Evolutionary conservation across 768 basidiomycete genomes (phyloP).

Genomic region (Rhodotorula graminis): DNA sequence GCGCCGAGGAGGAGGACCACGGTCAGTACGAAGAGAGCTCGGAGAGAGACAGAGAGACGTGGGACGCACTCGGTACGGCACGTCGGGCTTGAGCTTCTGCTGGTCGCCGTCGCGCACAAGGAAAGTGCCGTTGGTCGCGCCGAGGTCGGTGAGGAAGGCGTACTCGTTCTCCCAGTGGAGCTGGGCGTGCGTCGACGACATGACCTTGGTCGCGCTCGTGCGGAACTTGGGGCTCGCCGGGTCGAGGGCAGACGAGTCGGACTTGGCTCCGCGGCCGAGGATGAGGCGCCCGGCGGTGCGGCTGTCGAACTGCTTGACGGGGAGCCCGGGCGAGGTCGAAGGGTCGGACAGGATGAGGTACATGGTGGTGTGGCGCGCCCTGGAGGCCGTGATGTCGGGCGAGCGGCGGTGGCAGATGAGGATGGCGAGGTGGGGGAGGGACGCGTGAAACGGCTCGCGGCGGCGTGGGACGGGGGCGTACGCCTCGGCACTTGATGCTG

Average conservation of each 20-base stretch:
- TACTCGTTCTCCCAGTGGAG: constrained; percentile 6
- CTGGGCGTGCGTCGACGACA: constrained; percentile 5
- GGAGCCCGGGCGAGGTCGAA: background rate
- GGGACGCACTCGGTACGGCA: background rate
- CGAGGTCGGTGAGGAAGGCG: constrained; percentile 5
- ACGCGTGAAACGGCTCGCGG: no score
- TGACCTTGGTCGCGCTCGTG: constrained; percentile 19
- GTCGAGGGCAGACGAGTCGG: background rate
- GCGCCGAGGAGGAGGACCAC: no score
- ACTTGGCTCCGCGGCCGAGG: constrained; percentile 9
- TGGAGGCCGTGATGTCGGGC: background rate
- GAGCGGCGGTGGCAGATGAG: background rate
- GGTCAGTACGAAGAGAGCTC: no score
- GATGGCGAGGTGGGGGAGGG: background rate
- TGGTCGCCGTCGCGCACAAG: background rate
- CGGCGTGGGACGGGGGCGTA: no score
- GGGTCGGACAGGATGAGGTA: constrained; percentile 3
- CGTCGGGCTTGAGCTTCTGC: background rate
- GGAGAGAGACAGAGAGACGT: no score
- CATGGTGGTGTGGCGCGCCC: background rate
- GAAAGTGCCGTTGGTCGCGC: constrained; percentile 14
- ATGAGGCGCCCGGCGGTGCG: background rate
- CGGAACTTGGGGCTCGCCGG: constrained; percentile 11
- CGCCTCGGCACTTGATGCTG: no score
- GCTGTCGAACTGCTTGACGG: constrained; percentile 7